Conservation (phyloP, 2,329 filamentous ascomycete genomes). For the Geoglossum cookeanum region DNA sequence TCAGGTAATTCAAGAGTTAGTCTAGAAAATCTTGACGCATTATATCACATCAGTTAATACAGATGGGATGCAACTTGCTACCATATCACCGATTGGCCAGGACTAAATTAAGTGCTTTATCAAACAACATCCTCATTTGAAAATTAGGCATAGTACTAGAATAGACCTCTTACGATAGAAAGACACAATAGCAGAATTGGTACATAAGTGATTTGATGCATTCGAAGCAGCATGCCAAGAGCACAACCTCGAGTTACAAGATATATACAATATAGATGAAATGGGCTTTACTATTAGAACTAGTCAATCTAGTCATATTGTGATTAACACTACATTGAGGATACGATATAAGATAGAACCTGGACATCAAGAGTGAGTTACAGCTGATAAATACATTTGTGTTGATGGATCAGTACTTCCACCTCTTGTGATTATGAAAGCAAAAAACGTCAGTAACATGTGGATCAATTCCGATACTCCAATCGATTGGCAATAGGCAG, state of each 20-base stretch:
- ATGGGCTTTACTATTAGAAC: too few species aligned
- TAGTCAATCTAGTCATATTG: background rate
- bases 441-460: too few species aligned
- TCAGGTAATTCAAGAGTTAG: background rate
- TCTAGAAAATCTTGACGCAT: background rate
- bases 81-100: background rate
- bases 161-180: background rate
- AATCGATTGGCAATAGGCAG: too few species aligned
- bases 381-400: background rate
- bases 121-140: background rate
- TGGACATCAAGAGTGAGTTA: background rate
- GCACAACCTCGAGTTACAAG: background rate
- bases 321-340: background rate
- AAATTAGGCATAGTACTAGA: background rate
- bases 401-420: background rate
- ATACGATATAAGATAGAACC: background rate
- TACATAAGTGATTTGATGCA: background rate
- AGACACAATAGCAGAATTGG: background rate
- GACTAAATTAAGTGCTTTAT: background rate
- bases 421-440: background rate
- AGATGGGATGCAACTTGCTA: background rate
- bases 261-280: background rate
- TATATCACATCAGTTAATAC: background rate
- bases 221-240: background rate
- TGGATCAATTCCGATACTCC: too few species aligned